Evolutionary conservation across 1,284 basidiomycete species (phyloP), one percentile per base, ranked within the genome.

Genomic region (Naganishia liquefaciens): DNA sequence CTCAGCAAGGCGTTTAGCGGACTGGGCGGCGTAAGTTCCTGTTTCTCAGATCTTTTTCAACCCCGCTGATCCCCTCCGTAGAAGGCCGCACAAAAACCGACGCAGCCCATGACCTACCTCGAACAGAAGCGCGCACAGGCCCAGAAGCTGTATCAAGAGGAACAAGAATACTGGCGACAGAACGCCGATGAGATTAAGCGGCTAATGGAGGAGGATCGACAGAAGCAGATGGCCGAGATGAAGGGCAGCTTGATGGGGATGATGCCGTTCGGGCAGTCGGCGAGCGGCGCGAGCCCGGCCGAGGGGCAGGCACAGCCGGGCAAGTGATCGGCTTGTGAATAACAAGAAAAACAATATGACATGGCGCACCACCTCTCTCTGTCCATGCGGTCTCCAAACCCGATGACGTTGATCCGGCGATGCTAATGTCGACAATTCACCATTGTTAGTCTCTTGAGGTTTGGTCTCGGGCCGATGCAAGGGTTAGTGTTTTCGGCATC

Each of bases 51-150:
- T 63, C 54, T 3, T 58, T 11, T n/a, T 23, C 50, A 30, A 23
- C 17, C 49, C 40, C 39, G 28, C 42, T 50, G 15, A 50, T 37
- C 19, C 43, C 44, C n/a, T 40, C n/a, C 17, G 55, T 60, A 74
- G 71, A 69, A 72, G 40, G 71, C 72, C 19, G 69, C 68, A 64
- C 55, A 68, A 7, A 69, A 71, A 68, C 76, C 76, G 13, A 75
- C 69, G 61, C 75, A 86, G 55, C 90, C 89, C 1, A 85, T 84
- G 54, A 94, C 92, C 0, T 93, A 93, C 77, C 87, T 97, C 54
- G 96, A 99, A 75, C 85, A 87, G 73, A 93, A 94, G 76, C 88
- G 95, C 11, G 83, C 84, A 46, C 88, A 95, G 72, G 93, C 91
- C 7, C 92, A 97, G 75, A 80, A 82, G 65, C 84, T 86, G 58